Conservation (phyloP, 768 basidiomycete species). For the Mycena rebaudengoi region DNA sequence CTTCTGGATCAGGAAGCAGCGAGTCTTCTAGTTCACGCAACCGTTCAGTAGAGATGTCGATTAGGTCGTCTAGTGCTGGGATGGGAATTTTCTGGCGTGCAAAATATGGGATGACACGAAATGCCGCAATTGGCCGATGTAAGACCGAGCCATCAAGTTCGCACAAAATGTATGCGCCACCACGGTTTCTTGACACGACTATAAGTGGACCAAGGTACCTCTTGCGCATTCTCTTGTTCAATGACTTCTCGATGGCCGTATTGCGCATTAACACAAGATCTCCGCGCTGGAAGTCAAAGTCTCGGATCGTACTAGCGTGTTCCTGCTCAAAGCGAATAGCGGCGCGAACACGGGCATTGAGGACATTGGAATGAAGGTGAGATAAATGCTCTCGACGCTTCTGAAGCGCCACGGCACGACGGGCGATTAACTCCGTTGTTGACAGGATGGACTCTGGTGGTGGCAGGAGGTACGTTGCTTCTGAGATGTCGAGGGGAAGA, state of each 20-base stretch:
- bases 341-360: constrained; percentile 20
- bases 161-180: constrained; percentile 31
- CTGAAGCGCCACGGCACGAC: constrained; percentile 31
- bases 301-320: constrained; percentile 28
- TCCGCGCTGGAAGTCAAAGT: constrained; percentile 38
- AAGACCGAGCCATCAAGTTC: constrained; percentile 29
- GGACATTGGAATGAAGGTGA: constrained; percentile 11
- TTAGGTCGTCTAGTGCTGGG: constrained; percentile 16
- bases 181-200: constrained; percentile 34
- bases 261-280: constrained; percentile 40
- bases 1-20: not conserved
- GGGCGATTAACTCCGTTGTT: constrained; percentile 33
- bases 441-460: constrained; percentile 29
- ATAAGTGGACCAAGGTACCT: constrained; percentile 44
- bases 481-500: not conserved
- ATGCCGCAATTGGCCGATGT: constrained; percentile 30
- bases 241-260: constrained; percentile 36
- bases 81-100: constrained; percentile 2
- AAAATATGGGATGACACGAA: constrained; percentile 34
- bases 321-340: constrained; percentile 26
- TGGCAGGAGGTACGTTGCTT: constrained; percentile 28
- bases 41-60: constrained; percentile 9
- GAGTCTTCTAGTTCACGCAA: not conserved
- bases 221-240: constrained; percentile 32
- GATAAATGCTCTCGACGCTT: constrained; percentile 23